phyloP scores from a whole-genome alignment of 306 rosid species.

The Adenanthera pavonina region DNA sequence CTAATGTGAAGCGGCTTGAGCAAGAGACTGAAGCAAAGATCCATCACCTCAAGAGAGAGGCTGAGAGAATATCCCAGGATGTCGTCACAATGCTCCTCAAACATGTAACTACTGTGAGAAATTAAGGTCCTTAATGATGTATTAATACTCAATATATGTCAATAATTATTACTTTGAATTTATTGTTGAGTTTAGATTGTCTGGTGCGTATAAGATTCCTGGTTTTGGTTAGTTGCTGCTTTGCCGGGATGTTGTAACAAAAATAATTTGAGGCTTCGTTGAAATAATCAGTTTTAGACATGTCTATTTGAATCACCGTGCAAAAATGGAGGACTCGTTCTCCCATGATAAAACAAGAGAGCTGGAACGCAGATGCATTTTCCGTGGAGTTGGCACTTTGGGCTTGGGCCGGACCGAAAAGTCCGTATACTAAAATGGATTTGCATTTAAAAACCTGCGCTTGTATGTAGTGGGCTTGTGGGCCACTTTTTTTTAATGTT shows the following conservation, averaged over 20 bases:
- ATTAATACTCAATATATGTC: slow-evolving; percentile 33
- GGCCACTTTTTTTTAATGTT: too few species aligned
- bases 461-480: too few species aligned
- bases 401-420: too few species aligned
- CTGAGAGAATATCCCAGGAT: slow-evolving; percentile 66
- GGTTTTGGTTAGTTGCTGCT: slow-evolving; percentile 33
- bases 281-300: slow-evolving; percentile 29
- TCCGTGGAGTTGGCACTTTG: too few species aligned
- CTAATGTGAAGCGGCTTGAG: slow-evolving; percentile 92
- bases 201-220: slow-evolving; percentile 31
- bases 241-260: slow-evolving; percentile 29
- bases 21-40: slow-evolving; percentile 73
- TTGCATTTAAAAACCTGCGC: too few species aligned
- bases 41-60: slow-evolving; percentile 61
- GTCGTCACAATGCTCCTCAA: slow-evolving; percentile 79
- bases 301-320: neutral
- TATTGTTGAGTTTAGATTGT: slow-evolving; percentile 38
- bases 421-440: too few species aligned
- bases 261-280: slow-evolving; percentile 29
- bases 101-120: slow-evolving; percentile 76
- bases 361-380: neutral
- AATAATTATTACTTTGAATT: slow-evolving; percentile 33
- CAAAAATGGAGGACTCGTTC: neutral
- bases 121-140: slow-evolving; percentile 42
- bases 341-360: neutral